Percentiles rank a stretch among this genome's conserved stretches.
Conservation (phyloP, 768 basidiomycete genomes). For the Phanerochaete sordida region DNA sequence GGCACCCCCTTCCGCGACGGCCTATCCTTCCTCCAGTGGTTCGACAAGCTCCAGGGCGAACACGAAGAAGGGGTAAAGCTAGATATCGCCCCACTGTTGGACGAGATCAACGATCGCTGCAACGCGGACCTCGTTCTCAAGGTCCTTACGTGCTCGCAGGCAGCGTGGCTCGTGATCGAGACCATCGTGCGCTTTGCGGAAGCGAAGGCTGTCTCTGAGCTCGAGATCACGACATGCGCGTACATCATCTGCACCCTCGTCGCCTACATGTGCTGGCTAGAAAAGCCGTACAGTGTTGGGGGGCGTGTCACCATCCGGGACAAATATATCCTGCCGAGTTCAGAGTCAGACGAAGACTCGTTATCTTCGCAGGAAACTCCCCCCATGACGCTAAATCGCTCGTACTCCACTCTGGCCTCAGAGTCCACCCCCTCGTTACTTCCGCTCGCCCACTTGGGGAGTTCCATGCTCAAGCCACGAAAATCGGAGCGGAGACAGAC, state of each 20-base stretch:
- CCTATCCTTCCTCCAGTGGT: background rate
- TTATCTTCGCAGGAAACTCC: background rate
- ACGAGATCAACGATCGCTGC: background rate
- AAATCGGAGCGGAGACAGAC: background rate
- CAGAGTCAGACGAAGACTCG: background rate
- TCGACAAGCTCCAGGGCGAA: background rate
- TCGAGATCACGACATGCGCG: background rate
- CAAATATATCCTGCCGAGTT: background rate
- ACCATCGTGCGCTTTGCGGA: background rate
- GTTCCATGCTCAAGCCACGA: background rate
- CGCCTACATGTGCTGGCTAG: background rate
- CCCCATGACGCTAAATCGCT: background rate
- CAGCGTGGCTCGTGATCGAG: background rate
- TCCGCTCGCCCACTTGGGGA: background rate
- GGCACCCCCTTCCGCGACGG: background rate
- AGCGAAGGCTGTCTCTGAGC: background rate
- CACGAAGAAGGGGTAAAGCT: background rate
- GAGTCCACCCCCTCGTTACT: background rate
- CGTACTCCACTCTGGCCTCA: background rate
- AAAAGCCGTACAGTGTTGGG: background rate
- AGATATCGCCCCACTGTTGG: background rate
- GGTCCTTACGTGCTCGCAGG: background rate
- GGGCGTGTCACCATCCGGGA: background rate
- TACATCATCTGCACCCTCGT: background rate
- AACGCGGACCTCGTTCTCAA: background rate